phyloP scores from a whole-genome alignment of 148 eudicot genomes.

The Chenopodium berlandieri region DNA sequence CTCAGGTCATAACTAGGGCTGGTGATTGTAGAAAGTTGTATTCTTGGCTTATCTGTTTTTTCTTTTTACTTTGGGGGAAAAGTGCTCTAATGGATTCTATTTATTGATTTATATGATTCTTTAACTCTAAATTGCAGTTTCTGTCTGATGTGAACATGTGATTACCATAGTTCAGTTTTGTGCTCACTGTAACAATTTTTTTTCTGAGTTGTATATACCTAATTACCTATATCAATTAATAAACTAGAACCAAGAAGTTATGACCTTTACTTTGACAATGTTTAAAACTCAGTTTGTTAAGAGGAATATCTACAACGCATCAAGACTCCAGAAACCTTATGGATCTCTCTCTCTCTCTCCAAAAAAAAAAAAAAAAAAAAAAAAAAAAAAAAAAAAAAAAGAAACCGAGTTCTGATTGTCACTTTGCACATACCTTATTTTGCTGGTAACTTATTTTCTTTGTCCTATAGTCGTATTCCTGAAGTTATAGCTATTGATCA shows the following conservation, averaged over 20 bases:
- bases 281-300: neutral
- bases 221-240: neutral
- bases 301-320: neutral
- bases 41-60: neutral
- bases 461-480: neutral
- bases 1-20: neutral
- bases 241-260: neutral
- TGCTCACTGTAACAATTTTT: neutral
- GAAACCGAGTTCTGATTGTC: neutral
- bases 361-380: too few species aligned
- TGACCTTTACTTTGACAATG: neutral
- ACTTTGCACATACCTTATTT: neutral
- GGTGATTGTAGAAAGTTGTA: neutral
- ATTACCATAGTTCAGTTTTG: neutral
- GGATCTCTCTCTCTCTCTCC: too few species aligned
- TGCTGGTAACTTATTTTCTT: neutral
- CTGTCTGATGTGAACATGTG: neutral
- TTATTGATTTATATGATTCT: neutral
- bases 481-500: neutral
- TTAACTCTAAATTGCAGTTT: neutral
- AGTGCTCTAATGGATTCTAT: neutral
- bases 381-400: neutral
- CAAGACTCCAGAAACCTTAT: neutral
- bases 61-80: neutral
- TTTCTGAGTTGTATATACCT: neutral